Evolutionary conservation across 2,329 filamentous ascomycete genomes (phyloP).

Genomic region (Atkinsonella texensis): DNA sequence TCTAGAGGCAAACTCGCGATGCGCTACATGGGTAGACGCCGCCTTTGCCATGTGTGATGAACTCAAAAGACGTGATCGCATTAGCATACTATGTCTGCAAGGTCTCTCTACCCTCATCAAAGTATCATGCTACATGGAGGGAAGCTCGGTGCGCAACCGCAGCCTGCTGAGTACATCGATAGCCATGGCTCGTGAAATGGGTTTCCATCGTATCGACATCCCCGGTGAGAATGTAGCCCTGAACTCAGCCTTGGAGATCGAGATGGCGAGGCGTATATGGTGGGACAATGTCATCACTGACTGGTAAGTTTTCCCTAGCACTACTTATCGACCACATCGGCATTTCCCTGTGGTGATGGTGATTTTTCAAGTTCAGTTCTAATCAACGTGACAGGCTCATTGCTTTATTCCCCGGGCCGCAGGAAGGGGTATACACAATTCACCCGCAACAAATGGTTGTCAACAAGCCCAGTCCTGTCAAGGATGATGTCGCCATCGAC

Average conservation of each 20-base stretch:
- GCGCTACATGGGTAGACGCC: constrained; percentile 2
- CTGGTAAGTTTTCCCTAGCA: constrained; percentile 1
- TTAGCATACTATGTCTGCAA: constrained; percentile 3
- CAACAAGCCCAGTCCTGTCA: constrained; percentile 2
- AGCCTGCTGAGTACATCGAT: constrained; percentile 3
- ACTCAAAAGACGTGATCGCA: constrained; percentile 1
- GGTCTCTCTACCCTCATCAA: constrained; percentile 2
- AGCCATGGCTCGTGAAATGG: constrained; percentile 5
- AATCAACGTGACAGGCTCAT: not conserved
- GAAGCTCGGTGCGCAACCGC: constrained; percentile 4
- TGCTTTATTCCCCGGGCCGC: constrained; percentile 3
- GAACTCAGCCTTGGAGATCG: not conserved
- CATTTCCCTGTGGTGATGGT: not conserved
- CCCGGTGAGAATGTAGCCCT: not conserved
- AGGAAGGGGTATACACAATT: constrained; percentile 5
- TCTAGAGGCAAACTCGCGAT: constrained; percentile 2
- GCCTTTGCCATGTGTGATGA: constrained; percentile 4
- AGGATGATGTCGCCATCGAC: not conserved
- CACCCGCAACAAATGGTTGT: constrained; percentile 6
- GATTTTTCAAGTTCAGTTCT: not conserved
- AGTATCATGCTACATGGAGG: constrained; percentile 4
- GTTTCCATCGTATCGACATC: constrained; percentile 3
- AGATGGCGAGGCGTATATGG: constrained; percentile 4
- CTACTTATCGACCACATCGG: not conserved
- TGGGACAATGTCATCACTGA: constrained; percentile 4